phyloP scores from a whole-genome alignment of 1,284 basidiomycete genomes.

The Gymnopus androsaceus region DNA sequence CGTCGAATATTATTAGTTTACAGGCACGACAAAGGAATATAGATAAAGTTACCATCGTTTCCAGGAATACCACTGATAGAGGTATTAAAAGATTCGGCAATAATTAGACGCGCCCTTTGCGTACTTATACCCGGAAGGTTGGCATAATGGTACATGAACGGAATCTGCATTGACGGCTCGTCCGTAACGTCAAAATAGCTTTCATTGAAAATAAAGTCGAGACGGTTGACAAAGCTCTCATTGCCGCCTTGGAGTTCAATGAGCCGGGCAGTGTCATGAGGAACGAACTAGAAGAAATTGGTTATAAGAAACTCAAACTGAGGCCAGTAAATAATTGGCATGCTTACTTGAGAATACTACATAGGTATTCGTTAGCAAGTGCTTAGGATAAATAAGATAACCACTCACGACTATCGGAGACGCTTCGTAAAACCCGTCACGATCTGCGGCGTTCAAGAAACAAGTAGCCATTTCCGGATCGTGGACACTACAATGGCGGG shows the following conservation, averaged over 20 bases:
- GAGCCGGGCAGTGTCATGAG: conserved; percentile 63
- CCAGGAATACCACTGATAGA: conserved; percentile 18
- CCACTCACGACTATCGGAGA: conserved; percentile 58
- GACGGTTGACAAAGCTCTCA: conserved; percentile 51
- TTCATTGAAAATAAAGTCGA: conserved; percentile 59
- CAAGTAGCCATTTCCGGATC: conserved; percentile 19
- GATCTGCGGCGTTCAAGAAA: conserved; percentile 57
- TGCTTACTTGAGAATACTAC: conserved; percentile 49
- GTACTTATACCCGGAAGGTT: conserved; percentile 51
- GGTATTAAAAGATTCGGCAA: conserved; percentile 18
- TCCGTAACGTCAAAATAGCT: conserved; percentile 57
- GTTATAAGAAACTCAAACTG: not conserved
- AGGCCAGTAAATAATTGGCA: not conserved
- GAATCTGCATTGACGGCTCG: conserved; percentile 65
- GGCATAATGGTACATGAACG: conserved; percentile 69
- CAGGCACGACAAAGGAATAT: not conserved
- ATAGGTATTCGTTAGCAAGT: not conserved
- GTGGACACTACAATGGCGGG: conserved; percentile 47
- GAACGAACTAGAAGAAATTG: conserved; percentile 45
- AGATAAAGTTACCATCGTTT: conserved; percentile 15
- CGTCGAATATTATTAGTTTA: not conserved
- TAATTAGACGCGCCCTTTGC: conserved; percentile 7
- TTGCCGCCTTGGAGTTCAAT: conserved; percentile 61
- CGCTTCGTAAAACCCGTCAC: conserved; percentile 67
- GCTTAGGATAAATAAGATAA: not conserved